Evolutionary conservation across 2,329 filamentous ascomycete genomes (phyloP), one percentile per base, ranked within the genome.

Genomic region (Colletotrichum sp.): DNA sequence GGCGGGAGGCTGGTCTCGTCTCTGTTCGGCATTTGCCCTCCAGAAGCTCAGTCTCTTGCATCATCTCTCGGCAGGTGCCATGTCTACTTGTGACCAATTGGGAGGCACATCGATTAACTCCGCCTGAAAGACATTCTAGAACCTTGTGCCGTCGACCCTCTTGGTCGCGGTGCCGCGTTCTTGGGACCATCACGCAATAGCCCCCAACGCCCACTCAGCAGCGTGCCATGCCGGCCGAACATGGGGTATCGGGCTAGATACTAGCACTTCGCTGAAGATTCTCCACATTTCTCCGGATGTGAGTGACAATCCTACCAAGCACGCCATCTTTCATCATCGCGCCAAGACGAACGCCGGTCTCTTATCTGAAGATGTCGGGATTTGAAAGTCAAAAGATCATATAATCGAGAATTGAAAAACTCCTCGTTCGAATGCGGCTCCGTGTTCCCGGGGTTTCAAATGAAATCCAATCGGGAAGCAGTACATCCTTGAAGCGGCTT

Each of bases 261-360:
- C 49, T 28, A 3, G 15, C 32, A 26, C 60, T 6, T 13, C 8
- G 49, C n/a, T 36, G 67, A 65, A 39, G 34, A 34, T 26, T 59
- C 67, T 15, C 72, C 26, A 34, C 39, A 10, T 55, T 70, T 24
- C 26, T 9, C 36, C 57, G 30, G 44, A 30, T 13, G 59, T 39
- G 21, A 21, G 5, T 28, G 57, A 55, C 26, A 65, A 57, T 70
- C 57, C 39, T 26, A 12, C 28, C 52, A 15, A 71, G 72, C 68
- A 75, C 72, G 72, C 62, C 49, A 75, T 75, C 60, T 71, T 66
- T 71, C 72, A 71, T 15, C 72, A 75, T 75, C 72, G 68, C 60
- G 72, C 72, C 72, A 71, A 75, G 72, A 66, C 68, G 66, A 67
- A 55, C 9, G 62, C 52, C 72, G 67, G 66, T 28, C 36, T 49